Percentiles rank a stretch among this genome's conserved stretches.
Evolutionary conservation across 257 asterid species (phyloP).

Genomic region (Solanum piurae): DNA sequence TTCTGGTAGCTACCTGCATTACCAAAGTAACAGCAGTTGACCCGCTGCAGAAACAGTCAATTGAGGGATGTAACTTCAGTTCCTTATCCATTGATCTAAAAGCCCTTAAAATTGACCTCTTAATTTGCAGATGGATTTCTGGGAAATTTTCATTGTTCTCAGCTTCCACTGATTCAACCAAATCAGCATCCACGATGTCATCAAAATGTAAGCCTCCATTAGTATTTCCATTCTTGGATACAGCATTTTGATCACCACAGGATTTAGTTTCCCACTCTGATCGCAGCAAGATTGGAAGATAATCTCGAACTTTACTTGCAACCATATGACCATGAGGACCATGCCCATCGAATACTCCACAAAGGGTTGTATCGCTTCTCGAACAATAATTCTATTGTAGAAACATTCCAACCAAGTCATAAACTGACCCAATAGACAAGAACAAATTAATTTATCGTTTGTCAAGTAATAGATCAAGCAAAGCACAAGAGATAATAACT

Average conservation of each 20-base stretch:
- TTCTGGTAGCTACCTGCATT: conserved; percentile 42
- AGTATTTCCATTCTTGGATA: conserved; percentile 23
- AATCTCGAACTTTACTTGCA: conserved; percentile 80
- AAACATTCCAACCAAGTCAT: conserved; percentile 67
- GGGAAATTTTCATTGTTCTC: conserved; percentile 68
- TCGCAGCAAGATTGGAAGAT: conserved; percentile 57
- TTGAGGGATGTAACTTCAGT: conserved; percentile 66
- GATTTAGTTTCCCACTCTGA: conserved; percentile 55
- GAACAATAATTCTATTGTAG: conserved; percentile 58
- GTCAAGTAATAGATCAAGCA: conserved; percentile 1
- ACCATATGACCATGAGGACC: conserved; percentile 98
- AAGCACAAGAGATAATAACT: background rate
- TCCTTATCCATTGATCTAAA: conserved; percentile 91
- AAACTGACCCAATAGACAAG: conserved; percentile 42
- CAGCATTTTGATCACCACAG: conserved; percentile 21
- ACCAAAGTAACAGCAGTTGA: conserved; percentile 77
- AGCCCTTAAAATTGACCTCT: conserved; percentile 66
- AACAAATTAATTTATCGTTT: conserved; percentile 21
- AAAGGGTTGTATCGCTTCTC: conserved; percentile 44
- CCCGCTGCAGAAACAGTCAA: conserved; percentile 96
- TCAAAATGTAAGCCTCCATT: conserved; percentile 53
- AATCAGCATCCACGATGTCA: conserved; percentile 65
- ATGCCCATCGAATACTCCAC: conserved; percentile 96
- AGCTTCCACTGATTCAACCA: conserved; percentile 49
- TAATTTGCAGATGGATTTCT: conserved; percentile 55